Percentiles rank a stretch among this genome's conserved stretches.
Evolutionary conservation across 257 asterid species (phyloP).

Genomic region (Penstemon newberryi): DNA sequence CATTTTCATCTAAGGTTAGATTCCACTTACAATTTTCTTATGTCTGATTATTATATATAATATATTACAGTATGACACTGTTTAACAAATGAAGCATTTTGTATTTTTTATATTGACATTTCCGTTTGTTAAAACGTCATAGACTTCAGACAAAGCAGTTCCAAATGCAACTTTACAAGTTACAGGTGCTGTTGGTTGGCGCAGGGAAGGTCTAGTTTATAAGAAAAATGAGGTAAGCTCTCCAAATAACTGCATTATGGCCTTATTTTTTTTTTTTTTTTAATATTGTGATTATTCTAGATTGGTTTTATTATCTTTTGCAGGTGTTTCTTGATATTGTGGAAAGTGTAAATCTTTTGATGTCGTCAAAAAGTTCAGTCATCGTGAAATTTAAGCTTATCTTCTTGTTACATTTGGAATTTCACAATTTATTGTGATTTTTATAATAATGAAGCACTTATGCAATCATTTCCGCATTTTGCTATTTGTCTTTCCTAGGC

Average conservation of each 20-base stretch:
- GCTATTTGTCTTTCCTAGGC: slow-evolving; percentile 50
- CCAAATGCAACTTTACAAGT: slow-evolving; percentile 99
- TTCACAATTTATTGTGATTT: not conserved
- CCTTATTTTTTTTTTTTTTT: not conserved
- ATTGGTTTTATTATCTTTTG: slow-evolving; percentile 21
- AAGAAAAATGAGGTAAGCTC: slow-evolving; percentile 90
- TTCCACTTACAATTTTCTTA: slow-evolving; percentile 18
- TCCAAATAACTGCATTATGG: slow-evolving; percentile 18
- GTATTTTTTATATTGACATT: slow-evolving; percentile 28
- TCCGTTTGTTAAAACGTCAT: slow-evolving; percentile 30
- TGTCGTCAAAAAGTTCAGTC: slow-evolving; percentile 92
- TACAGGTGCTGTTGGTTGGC: slow-evolving; percentile 99
- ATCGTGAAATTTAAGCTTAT: slow-evolving; percentile 14
- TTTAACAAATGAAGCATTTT: not conserved
- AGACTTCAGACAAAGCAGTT: slow-evolving; percentile 89
- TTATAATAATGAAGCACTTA: not conserved
- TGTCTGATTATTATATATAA: not conserved
- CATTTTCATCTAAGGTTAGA: slow-evolving; percentile 94
- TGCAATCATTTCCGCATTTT: slow-evolving; percentile 14
- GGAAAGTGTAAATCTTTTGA: slow-evolving; percentile 97
- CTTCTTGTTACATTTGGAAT: slow-evolving; percentile 22
- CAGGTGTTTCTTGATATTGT: slow-evolving; percentile 99
- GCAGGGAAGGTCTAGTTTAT: slow-evolving; percentile 93
- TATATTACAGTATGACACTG: slow-evolving; percentile 1
- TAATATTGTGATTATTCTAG: slow-evolving; percentile 20